phyloP scores from a whole-genome alignment of 2,329 filamentous ascomycete genomes.

The Sphaceloma murrayae region DNA sequence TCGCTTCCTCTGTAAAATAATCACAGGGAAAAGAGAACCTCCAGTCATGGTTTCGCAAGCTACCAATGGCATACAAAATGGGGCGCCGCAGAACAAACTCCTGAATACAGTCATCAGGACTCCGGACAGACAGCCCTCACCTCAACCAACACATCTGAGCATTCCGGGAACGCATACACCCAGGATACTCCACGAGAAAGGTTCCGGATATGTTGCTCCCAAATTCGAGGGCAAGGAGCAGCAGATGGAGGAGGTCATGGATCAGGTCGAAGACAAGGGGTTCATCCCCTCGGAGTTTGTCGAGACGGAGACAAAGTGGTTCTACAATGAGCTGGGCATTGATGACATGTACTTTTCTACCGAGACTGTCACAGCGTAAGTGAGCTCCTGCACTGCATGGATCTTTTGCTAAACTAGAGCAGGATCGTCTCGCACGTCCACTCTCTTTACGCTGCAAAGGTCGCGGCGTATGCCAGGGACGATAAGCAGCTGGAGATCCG shows the following conservation, averaged over 20 bases:
- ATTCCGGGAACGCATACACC: slow-evolving; percentile 53
- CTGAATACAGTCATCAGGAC: slow-evolving; percentile 46
- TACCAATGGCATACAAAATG: slow-evolving; percentile 22
- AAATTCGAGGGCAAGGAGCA: slow-evolving; percentile 86
- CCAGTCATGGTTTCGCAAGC: slow-evolving; percentile 10
- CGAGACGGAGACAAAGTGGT: slow-evolving; percentile 83
- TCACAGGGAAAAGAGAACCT: not conserved
- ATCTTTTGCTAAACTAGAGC: slow-evolving; percentile 20
- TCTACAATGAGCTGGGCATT: slow-evolving; percentile 95
- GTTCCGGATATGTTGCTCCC: slow-evolving; percentile 87
- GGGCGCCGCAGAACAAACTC: slow-evolving; percentile 52
- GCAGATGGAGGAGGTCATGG: slow-evolving; percentile 87
- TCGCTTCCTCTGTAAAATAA: slow-evolving; percentile 7
- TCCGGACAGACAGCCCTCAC: slow-evolving; percentile 62
- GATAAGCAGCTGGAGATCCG: slow-evolving; percentile 92
- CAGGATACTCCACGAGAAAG: slow-evolving; percentile 73
- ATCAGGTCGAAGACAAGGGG: slow-evolving; percentile 63
- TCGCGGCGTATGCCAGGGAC: slow-evolving; percentile 83
- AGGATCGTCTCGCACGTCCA: slow-evolving; percentile 85
- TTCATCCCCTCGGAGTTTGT: slow-evolving; percentile 81
- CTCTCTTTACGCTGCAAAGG: slow-evolving; percentile 92
- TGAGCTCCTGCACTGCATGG: not conserved
- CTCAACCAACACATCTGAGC: slow-evolving; percentile 77
- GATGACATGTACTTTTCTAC: slow-evolving; percentile 98
- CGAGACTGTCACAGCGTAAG: slow-evolving; percentile 63